Conservation (phyloP, 768 basidiomycete species). For the Tylopilus felleus region DNA sequence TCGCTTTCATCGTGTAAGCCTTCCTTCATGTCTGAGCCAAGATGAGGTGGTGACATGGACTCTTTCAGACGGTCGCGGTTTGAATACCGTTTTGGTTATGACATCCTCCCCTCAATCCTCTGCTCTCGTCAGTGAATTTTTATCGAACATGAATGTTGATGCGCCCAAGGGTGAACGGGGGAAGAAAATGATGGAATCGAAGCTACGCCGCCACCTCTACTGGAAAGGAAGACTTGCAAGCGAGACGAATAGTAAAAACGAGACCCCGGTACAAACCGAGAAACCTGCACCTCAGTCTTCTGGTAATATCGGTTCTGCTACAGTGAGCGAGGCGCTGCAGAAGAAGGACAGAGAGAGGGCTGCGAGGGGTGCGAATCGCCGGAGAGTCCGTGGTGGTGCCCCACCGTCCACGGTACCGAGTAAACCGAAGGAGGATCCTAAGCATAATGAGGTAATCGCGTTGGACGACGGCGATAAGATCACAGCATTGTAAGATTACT, state of each 20-base stretch:
- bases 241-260: slow-evolving; percentile 24
- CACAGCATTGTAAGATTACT: slow-evolving; percentile 52
- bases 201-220: slow-evolving; percentile 68
- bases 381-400: slow-evolving; percentile 77
- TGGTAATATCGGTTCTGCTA: slow-evolving; percentile 15
- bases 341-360: slow-evolving; percentile 69
- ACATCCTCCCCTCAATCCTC: slow-evolving; percentile 75
- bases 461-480: slow-evolving; percentile 39
- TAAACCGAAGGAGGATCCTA: slow-evolving; percentile 9
- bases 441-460: slow-evolving; percentile 9
- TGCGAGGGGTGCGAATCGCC: slow-evolving; percentile 57
- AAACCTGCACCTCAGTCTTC: slow-evolving; percentile 14
- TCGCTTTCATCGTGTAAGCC: slow-evolving; percentile 29
- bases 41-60: background rate
- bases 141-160: slow-evolving; percentile 56
- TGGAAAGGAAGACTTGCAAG: slow-evolving; percentile 62
- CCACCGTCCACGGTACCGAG: slow-evolving; percentile 19
- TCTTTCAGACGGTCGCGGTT: slow-evolving; percentile 43
- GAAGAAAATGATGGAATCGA: slow-evolving; percentile 73
- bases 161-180: slow-evolving; percentile 63
- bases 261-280: background rate
- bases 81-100: slow-evolving; percentile 86
- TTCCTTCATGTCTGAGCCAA: background rate
- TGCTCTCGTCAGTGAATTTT: slow-evolving; percentile 72
- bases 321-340: slow-evolving; percentile 69